Base-by-base conservation (phyloP, 441 rosid genomes). In the Brassica hybrid region DNA sequence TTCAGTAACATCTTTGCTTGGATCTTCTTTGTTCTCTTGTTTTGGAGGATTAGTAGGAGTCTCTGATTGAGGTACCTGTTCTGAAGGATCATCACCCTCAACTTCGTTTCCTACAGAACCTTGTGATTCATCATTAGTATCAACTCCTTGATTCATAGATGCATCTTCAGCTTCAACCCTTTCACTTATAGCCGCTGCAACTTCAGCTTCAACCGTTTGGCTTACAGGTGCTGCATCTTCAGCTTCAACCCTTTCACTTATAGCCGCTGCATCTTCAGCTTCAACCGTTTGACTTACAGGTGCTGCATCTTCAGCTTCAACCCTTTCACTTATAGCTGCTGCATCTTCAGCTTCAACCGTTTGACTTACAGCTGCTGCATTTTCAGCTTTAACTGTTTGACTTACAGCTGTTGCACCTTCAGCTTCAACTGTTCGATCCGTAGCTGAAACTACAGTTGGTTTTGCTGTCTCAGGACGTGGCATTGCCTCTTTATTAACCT, bases 401-500 rank as follows among this genome's bases (percentile, higher is more conserved):
- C 12, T 16, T 54, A 16, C 12, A 45, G 61, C 62, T 59, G 52
- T 19, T 23, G 30, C 67, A 38, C 13, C 68, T 64, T 64, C 65
- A 65, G 34, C 74, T 38, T 71, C 66, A 38, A 11, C 48, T 12
- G 76, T 38, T 25, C 14, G 45, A 61, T 1, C 36, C 30, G 32
- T 41, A 45, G 61, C 34, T 41, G 66, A 38, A 38, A 18, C 27
- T 2, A 10, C 60, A 58, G 43, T 21, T 74, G 75, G 34, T 63
- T 84, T 80, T 27, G 76, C 69, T 72, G 82, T 74, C 76, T 78
- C 87, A 12, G 80, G 60, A 76, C 71, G 85, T 67, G 87, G 83
- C 72, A 74, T 66, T 69, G 85, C 64, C 76, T 75, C 86, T 78
- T 80, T 90, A 82, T 65, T 84, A 48, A 77, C 82, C 71, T 87